Base-by-base conservation (phyloP, 495 filamentous ascomycete species). In the Chaetomium fimeti region DNA sequence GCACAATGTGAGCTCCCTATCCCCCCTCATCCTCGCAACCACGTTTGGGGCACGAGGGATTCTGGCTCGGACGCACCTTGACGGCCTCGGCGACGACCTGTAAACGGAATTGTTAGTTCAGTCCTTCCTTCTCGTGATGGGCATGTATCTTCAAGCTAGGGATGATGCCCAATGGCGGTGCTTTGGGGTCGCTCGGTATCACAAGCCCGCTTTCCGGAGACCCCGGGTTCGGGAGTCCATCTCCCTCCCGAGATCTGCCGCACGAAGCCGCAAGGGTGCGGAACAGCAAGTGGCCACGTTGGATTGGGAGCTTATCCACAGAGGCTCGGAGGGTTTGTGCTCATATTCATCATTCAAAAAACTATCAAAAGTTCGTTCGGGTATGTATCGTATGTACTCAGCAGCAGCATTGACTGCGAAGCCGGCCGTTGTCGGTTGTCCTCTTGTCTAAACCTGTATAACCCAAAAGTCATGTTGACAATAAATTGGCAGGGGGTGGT, bases 71-170 rank as follows among this genome's bases (percentile, higher is more conserved):
- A 71, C 81, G 66, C 70, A 95, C 91, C 88, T 97, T 97, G 69
- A 96, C 70, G 61, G 87, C 92, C 81, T 96, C 92, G 57, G 79
- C 78, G 2, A 83, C 76, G 55, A 84, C 79, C 79, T 82, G 62
- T 2, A 36, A 13, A 85, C 82, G 69, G 84, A 84, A 55, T 84
- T 84, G 65, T 83, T 77, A 52, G 76, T 76, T 55, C 79, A 68
- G 82, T 84, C 84, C 1, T 48, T 48, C 18, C 8, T 22, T 48
- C 7, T 48, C 20, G 18, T 32, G 3, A 3, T 32, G 29, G 29
- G 7, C 29, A 32, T 3, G 3, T 7, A 7, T 32, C 3, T 32
- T 32, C 29, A 32, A 32, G 29, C 29, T 3, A 40, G 38, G 38
- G 38, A 12, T 13, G 38, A 15, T 15, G 38, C 38, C 38, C 38